Evolutionary conservation across 345 rosid species (phyloP), one percentile per base, ranked within the genome.

Genomic region (Brassica nigra): DNA sequence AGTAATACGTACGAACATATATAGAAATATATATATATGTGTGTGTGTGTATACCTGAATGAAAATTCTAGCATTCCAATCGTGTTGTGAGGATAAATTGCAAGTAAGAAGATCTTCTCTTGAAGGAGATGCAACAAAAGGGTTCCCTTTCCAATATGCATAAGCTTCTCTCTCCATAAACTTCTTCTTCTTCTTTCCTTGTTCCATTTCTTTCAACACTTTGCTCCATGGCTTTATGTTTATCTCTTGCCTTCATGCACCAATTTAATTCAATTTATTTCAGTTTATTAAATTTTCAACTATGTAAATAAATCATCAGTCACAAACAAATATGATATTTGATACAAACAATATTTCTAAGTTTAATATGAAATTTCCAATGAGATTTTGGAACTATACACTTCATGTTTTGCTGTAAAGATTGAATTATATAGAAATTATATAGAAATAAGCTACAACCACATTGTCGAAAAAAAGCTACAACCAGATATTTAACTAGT

Each of bases 61-160:
- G 65, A 81, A 90, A 16, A 94, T 75, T 47, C 92, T 90, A 74
- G 96, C 96, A 81, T 91, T 89, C 98, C 98, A 92, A 78, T 94
- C 97, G 2, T 86, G 84, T 15, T 62, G 29, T 4, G 84, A 76
- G 1, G 95, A 86, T 78, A 86, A 62, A 47, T 91, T 86, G 76
- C 98, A 94, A 8, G 68, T 88, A 66, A 92, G 88, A 34, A 92
- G 92, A 70, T 94, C 89, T 62, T 39, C 71, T 70, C 98, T 87
- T 3, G 78, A 84, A 27, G 73, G 75, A 9, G 83, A 81, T 6
- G 84, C 82, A 7, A 90, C 94, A 42, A 77, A 74, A 44, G 95
- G 95, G 67, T 93, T 93, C 6, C 98, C 98, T 54, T 88, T 94
- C 98, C 98, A 94, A 65, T 89, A 91, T 1, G 98, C 98, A 54